phyloP scores from a whole-genome alignment of 208 protist genomes.

The Trypanosoma congolense region DNA sequence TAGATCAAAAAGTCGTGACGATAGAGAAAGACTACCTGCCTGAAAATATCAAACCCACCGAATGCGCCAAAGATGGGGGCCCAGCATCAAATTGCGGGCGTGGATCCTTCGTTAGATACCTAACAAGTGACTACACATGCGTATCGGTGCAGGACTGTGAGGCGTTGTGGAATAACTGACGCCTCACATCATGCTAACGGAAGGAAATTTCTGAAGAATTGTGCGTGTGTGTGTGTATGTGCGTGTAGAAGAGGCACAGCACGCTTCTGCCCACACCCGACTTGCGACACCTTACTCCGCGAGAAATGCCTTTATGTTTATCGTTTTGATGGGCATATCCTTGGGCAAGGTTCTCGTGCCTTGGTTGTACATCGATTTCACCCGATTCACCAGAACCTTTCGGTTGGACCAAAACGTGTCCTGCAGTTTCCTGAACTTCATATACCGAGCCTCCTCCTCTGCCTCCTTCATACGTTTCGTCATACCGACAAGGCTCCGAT shows the following conservation, averaged over 20 bases:
- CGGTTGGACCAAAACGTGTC: slow-evolving; percentile 89
- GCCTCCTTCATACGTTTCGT: slow-evolving; percentile 81
- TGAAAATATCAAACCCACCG: too few relatives aligned
- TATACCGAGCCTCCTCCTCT: slow-evolving; percentile 85
- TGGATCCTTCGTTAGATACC: too few relatives aligned
- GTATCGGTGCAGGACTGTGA: too few relatives aligned
- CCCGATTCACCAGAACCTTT: slow-evolving; percentile 86
- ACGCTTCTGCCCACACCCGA: not conserved
- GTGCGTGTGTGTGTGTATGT: too few relatives aligned
- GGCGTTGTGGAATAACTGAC: too few relatives aligned
- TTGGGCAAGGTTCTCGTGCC: slow-evolving; percentile 62
- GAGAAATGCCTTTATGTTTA: slow-evolving; percentile 86
- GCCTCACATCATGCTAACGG: not conserved
- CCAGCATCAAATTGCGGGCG: too few relatives aligned
- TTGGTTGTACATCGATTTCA: slow-evolving; percentile 89
- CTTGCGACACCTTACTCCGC: slow-evolving; percentile 29
- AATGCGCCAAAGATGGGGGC: too few relatives aligned
- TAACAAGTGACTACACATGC: too few relatives aligned
- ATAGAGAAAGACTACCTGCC: too few relatives aligned
- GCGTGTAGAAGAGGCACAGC: slow-evolving; percentile 1
- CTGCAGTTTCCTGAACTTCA: slow-evolving; percentile 79
- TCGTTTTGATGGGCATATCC: slow-evolving; percentile 80
- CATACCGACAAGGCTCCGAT: slow-evolving; percentile 87
- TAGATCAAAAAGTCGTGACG: too few relatives aligned
- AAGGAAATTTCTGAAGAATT: too few relatives aligned